Evolutionary conservation across 2,329 filamentous ascomycete genomes (phyloP), one percentile per base, ranked within the genome.

Genomic region (Myotisia sp.): DNA sequence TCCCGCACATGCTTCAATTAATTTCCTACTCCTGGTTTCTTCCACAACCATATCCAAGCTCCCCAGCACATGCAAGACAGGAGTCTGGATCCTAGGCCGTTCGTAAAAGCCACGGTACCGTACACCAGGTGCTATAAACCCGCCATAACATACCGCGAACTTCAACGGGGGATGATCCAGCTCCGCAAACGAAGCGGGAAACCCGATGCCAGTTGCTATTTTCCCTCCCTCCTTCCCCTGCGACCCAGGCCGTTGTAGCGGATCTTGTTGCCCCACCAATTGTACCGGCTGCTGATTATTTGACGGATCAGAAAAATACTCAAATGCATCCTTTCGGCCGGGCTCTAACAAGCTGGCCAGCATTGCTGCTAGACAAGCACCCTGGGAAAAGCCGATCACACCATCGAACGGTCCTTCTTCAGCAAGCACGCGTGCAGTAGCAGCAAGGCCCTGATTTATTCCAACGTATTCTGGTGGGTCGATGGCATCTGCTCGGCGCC

Each of bases 11-110:
- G 68, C 65, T 16, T 84, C 74, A 2, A 80, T 67, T 38, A 94
- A 58, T 14, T 64, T 69, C 47, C 70, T 63, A 53, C 74, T 82
- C 49, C 82, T 64, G 34, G 58, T 57, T 62, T 94, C 86, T 20
- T 85, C 81, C 0, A 95, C 86, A 1, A 94, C 82, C 2, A 79
- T 83, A 60, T 94, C 87, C 45, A 93, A 62, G 35, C 74, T 78
- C 1, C 87, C 87, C 17, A 93, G 55, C 45, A 85, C 79, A 60
- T 93, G 84, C 57, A 92, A 54, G 42, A 80, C 73, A 0, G 83
- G 81, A 39, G 86, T 93, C 42, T 52, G 55, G 39, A 94, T 77
- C 52, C 70, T 67, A 10, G 82, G 83, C 5, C 47, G 42, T 45
- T 82, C 71, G 51, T 83, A 92, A 40, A 82, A 76, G 34, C 71